Evolutionary conservation across 116 monocot species (phyloP).

Genomic region (Zostera marina): DNA sequence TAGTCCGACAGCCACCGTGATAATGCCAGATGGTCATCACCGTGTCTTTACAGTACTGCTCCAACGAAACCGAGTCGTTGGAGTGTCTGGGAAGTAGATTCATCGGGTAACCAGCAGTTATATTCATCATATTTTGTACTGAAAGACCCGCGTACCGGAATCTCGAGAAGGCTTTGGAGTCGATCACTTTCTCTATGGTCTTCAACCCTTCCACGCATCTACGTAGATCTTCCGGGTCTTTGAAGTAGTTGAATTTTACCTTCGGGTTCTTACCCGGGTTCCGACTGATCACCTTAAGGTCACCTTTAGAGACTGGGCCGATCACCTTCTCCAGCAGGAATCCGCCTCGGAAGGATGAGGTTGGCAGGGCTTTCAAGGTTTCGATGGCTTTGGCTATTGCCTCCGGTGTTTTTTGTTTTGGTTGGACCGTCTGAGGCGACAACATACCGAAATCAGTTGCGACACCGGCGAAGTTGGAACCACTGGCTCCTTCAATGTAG

Average conservation of each 20-base stretch:
- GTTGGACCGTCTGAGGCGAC: slow-evolving; percentile 57
- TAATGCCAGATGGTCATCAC: slow-evolving; percentile 97
- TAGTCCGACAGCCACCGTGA: slow-evolving; percentile 64
- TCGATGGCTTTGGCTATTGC: slow-evolving; percentile 27
- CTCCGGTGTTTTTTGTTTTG: slow-evolving; percentile 47
- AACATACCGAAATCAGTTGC: slow-evolving; percentile 33
- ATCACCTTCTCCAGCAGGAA: slow-evolving; percentile 65
- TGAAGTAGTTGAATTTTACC: slow-evolving; percentile 90
- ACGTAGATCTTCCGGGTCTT: slow-evolving; percentile 39
- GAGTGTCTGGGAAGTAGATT: slow-evolving; percentile 39
- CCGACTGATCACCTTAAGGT: slow-evolving; percentile 29
- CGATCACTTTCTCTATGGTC: slow-evolving; percentile 45
- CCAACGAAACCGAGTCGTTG: slow-evolving; percentile 44
- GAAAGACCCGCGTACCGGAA: slow-evolving; percentile 46
- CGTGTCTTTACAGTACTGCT: slow-evolving; percentile 62
- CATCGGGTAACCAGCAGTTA: slow-evolving; percentile 37
- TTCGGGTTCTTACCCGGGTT: slow-evolving; percentile 53
- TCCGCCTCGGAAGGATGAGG: slow-evolving; percentile 58
- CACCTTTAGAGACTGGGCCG: slow-evolving; percentile 55
- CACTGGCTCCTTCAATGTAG: slow-evolving; percentile 44
- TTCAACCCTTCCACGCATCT: slow-evolving; percentile 52
- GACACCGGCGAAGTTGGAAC: slow-evolving; percentile 13
- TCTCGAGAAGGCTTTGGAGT: slow-evolving; percentile 28
- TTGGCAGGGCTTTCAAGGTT: slow-evolving; percentile 19
- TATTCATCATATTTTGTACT: slow-evolving; percentile 35